Evolutionary conservation across 2,329 filamentous ascomycete species (phyloP).

Genomic region (Pezicula carpinea): DNA sequence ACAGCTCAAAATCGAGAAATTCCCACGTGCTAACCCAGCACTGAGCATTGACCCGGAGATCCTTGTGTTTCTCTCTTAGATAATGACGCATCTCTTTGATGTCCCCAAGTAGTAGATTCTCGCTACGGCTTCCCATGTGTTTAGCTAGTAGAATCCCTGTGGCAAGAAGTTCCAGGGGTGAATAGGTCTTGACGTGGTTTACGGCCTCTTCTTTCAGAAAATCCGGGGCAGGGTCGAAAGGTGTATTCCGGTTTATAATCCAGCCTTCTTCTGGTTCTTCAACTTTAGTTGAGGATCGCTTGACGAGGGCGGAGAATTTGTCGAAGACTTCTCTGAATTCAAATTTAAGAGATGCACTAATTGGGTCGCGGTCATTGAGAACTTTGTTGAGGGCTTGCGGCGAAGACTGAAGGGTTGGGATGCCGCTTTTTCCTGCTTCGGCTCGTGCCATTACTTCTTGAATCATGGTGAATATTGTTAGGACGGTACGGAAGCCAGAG

Average conservation of each 20-base stretch:
- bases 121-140: conserved; percentile 24
- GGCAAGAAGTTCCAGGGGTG: conserved; percentile 30
- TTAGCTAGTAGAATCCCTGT: conserved; percentile 28
- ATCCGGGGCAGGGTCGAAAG: conserved; percentile 25
- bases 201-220: conserved; percentile 20
- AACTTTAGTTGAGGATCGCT: conserved; percentile 22
- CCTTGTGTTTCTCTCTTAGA: conserved; percentile 27
- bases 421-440: conserved; percentile 6
- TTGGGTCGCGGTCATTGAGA: conserved; percentile 24
- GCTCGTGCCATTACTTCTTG: conserved; percentile 22
- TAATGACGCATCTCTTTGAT: conserved; percentile 28
- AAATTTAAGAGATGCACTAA: conserved; percentile 24
- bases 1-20: conserved; percentile 21
- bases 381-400: conserved; percentile 26
- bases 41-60: conserved; percentile 29
- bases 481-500: conserved; percentile 29
- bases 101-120: conserved; percentile 27
- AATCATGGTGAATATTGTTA: conserved; percentile 32
- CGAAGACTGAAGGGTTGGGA: conserved; percentile 25
- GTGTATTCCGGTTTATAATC: conserved; percentile 20
- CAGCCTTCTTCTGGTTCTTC: conserved; percentile 14
- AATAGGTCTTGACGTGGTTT: conserved; percentile 29
- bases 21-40: conserved; percentile 29
- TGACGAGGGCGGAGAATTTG: conserved; percentile 26
- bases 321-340: conserved; percentile 28